Base-by-base conservation (phyloP, 2,329 filamentous ascomycete species). In the Claviceps arundinis region DNA sequence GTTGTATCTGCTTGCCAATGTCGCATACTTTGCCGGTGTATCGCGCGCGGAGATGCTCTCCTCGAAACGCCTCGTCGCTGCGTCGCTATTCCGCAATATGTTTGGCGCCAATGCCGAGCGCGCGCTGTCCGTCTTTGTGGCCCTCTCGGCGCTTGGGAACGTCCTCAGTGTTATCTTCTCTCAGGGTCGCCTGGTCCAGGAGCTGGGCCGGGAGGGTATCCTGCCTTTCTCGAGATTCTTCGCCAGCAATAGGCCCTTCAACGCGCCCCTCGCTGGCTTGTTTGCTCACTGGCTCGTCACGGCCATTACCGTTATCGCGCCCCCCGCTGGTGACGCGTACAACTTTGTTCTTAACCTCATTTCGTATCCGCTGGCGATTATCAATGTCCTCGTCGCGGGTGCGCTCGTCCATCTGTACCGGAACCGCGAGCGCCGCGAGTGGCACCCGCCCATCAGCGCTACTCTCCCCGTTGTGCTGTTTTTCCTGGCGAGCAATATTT, bases 131-230 rank as follows among this genome's bases (percentile, higher is more conserved):
- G 81, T 83, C 51, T 83, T 85, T 55, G 80, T 85, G 22, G 81
- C 82, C 0, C 70, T 85, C 1, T 85, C 81, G 0, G 81, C 81
- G 4, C 81, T 84, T 56, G 82, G 81, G 30, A 85, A 85, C 58
- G 78, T 85, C 14, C 70, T 85, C 47, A 77, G 73, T 52, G 80
- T 85, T 55, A 84, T 84, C 56, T 85, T 85, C 65, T 81, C 81
- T 0, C 81, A 85, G 64, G 80, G 81, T 6, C 75, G 82, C 50
- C 68, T 85, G 5, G 81, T 82, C 0, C 82, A 83, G 63, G 81
- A 84, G 62, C 74, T 84, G 16, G 81, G 79, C 4, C 77, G 80
- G 11, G 81, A 85, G 64, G 81, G 81, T 30, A 73, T 85, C n/a
- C 65, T 85, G 2, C 82, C 82, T 0, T 81, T 78, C 53, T 81